Evolutionary conservation across 2,329 filamentous ascomycete genomes (phyloP).

Genomic region (Escovopsis sp.): DNA sequence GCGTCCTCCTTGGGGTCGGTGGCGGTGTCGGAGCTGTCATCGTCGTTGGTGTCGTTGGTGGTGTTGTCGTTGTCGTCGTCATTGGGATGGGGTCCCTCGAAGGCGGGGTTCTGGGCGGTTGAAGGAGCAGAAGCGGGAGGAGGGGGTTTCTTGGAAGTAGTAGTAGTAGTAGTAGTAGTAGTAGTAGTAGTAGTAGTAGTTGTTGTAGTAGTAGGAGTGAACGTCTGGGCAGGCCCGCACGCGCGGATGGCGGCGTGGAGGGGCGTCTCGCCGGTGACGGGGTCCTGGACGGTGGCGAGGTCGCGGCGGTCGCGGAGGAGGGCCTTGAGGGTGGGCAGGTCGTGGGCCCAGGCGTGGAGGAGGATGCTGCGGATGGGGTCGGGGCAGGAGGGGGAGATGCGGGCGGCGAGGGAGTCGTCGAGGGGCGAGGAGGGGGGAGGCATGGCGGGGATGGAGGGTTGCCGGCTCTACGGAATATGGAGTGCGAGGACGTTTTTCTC

Average conservation of each 20-base stretch:
- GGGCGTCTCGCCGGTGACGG: constrained; percentile 71
- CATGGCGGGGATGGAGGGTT: neutral
- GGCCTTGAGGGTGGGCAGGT: constrained; percentile 50
- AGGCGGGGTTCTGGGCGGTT: no score
- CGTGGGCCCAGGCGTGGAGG: constrained; percentile 39
- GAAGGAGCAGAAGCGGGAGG: no score
- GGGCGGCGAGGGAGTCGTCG: constrained; percentile 35
- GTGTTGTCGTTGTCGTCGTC: constrained; percentile 11
- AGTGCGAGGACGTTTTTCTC: neutral
- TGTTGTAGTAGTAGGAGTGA: constrained; percentile 12
- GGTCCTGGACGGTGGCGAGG: constrained; percentile 63
- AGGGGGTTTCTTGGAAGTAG: no score
- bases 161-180: no score
- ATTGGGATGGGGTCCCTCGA: no score
- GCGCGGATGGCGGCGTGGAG: constrained; percentile 82
- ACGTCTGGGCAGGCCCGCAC: constrained; percentile 31
- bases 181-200: no score
- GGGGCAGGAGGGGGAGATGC: constrained; percentile 38
- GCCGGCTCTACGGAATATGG: neutral
- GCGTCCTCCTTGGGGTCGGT: constrained; percentile 35
- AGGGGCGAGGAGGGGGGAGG: constrained; percentile 9
- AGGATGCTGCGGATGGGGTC: constrained; percentile 35
- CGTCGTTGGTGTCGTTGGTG: constrained; percentile 12
- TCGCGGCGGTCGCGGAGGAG: constrained; percentile 48
- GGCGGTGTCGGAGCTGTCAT: constrained; percentile 15